These are phyloP conservation scores for Phyllosticta capitalensis DNA, from an alignment of 2,329 filamentous ascomycete species.

Conservation along the genomic window DNA sequence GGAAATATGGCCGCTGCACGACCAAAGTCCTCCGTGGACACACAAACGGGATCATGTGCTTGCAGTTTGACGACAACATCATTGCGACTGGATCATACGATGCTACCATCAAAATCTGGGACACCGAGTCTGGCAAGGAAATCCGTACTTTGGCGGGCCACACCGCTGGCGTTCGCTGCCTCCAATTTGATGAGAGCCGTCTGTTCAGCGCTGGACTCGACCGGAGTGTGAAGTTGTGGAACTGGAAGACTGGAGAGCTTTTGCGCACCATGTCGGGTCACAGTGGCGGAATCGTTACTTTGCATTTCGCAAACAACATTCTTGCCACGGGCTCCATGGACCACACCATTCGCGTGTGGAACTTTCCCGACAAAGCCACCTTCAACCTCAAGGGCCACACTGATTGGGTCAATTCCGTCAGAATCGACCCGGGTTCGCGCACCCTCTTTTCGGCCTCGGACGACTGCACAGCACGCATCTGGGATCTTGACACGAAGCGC, in stretches of 20 bases:
- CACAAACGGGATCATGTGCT: slow-evolving; percentile 73
- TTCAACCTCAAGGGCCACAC: slow-evolving; percentile 74
- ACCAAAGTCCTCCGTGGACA: slow-evolving; percentile 79
- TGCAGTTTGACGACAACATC: slow-evolving; percentile 78
- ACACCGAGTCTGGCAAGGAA: slow-evolving; percentile 78
- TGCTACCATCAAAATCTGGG: slow-evolving; percentile 90
- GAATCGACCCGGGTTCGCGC: slow-evolving; percentile 69
- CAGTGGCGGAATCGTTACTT: slow-evolving; percentile 69
- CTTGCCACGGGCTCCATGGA: slow-evolving; percentile 87
- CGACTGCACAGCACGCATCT: slow-evolving; percentile 81
- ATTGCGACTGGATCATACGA: slow-evolving; percentile 94
- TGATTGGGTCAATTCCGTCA: slow-evolving; percentile 96
- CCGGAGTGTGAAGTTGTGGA: slow-evolving; percentile 85
- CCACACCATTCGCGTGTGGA: slow-evolving; percentile 83
- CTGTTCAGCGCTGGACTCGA: slow-evolving; percentile 87
- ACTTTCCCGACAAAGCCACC: slow-evolving; percentile 74
- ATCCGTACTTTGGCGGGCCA: slow-evolving; percentile 80
- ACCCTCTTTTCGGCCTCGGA: slow-evolving; percentile 91
- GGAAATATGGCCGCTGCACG: slow-evolving; percentile 87
- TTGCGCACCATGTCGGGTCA: slow-evolving; percentile 75
- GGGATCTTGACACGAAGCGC: slow-evolving; percentile 78
- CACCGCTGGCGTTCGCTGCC: slow-evolving; percentile 69
- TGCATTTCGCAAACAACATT: slow-evolving; percentile 78
- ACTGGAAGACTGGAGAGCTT: slow-evolving; percentile 85
- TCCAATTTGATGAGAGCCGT: slow-evolving; percentile 89